A percentile compares a stretch with the other conserved stretches of the same genome.
Evolutionary conservation across 495 filamentous ascomycete species (phyloP).

Genomic region (Penicillium parvum): DNA sequence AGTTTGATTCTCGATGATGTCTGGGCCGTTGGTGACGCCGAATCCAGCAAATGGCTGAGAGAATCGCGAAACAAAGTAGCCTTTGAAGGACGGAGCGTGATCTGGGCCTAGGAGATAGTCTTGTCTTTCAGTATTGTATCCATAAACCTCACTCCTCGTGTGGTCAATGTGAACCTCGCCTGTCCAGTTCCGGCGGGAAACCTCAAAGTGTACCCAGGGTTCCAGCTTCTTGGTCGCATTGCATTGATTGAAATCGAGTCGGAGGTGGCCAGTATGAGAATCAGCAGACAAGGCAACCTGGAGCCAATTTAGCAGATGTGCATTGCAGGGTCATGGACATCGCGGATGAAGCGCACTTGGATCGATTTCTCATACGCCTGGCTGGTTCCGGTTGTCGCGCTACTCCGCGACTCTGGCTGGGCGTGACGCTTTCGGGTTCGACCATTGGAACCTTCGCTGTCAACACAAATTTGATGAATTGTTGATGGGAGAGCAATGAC

Average conservation of each 20-base stretch:
- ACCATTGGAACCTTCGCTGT: constrained; percentile 19
- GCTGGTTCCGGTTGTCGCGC: neutral
- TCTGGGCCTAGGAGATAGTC: constrained; percentile 27
- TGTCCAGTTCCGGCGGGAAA: constrained; percentile 25
- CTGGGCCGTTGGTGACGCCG: constrained; percentile 16
- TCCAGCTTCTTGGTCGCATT: neutral
- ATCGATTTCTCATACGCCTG: constrained; percentile 8
- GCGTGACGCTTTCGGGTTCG: constrained; percentile 13
- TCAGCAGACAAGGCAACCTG: constrained; percentile 22
- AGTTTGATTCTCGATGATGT: neutral
- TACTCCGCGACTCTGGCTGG: neutral
- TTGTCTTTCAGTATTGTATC: constrained; percentile 27
- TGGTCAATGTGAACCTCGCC: constrained; percentile 23
- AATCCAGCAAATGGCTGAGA: constrained; percentile 15
- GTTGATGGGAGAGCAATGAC: neutral
- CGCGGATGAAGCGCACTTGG: constrained; percentile 4
- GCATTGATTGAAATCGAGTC: constrained; percentile 19
- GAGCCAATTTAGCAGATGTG: neutral
- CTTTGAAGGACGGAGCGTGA: constrained; percentile 21
- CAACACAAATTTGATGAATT: neutral
- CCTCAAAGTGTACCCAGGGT: constrained; percentile 24
- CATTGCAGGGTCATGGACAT: neutral
- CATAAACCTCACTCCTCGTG: constrained; percentile 14
- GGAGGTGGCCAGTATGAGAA: constrained; percentile 22
- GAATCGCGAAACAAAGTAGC: constrained; percentile 26